Evolutionary conservation across 371 early-diverging fungal species (phyloP).

Genomic region (Caulochytrium protostelioides): DNA sequence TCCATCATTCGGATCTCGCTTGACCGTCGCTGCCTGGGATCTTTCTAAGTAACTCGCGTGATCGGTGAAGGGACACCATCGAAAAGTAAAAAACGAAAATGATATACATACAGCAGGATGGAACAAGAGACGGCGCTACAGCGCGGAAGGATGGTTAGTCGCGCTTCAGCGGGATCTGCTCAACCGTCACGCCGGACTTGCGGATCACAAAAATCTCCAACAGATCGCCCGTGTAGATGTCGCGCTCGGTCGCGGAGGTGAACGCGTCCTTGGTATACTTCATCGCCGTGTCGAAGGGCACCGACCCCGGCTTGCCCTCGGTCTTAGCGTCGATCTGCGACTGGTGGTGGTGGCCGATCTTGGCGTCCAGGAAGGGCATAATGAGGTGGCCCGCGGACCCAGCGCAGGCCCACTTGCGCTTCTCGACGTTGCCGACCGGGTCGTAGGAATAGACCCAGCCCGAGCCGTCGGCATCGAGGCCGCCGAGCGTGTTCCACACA

Average conservation of each 20-base stretch:
- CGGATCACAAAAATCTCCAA: conserved; percentile 83
- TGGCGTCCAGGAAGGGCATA: conserved; percentile 95
- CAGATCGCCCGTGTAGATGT: conserved; percentile 97
- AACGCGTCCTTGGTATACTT: conserved; percentile 89
- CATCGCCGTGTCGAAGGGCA: conserved; percentile 45
- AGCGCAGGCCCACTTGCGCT: conserved; percentile 50
- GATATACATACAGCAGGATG: no score
- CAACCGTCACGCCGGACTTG: conserved; percentile 49
- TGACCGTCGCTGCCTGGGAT: no score
- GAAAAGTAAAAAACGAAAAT: no score
- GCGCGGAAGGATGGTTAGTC: conserved; percentile 39
- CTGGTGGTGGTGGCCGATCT: conserved; percentile 40
- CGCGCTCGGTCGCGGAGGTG: conserved; percentile 94
- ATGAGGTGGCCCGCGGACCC: conserved; percentile 85
- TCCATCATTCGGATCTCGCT: no score
- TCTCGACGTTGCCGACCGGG: conserved; percentile 86
- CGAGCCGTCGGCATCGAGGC: conserved; percentile 65
- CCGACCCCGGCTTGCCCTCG: conserved; percentile 9
- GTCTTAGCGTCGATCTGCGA: conserved; percentile 2
- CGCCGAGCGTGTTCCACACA: conserved; percentile 74
- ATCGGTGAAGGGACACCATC: no score
- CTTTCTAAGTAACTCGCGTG: no score
- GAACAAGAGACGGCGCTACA: no score
- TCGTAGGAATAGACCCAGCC: conserved; percentile 90
- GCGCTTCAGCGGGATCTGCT: conserved; percentile 44